Evolutionary conservation across 2,329 filamentous ascomycete genomes (phyloP).

Genomic region (Lizonia empirigonia): DNA sequence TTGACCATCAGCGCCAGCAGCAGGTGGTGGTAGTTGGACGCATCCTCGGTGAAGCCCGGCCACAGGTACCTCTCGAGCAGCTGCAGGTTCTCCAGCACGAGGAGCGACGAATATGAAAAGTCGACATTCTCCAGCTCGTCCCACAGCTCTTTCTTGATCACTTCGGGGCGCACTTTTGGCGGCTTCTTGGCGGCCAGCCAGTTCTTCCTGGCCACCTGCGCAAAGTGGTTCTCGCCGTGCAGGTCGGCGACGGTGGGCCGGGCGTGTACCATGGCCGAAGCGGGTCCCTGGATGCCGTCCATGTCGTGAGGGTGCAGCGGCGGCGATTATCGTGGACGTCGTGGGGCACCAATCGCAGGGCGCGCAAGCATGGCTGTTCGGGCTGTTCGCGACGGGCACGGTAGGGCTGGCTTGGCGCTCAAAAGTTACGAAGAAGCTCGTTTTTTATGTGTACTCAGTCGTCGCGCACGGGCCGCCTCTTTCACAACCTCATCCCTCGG

Average conservation of each 20-base stretch:
- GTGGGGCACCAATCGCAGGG: constrained; percentile 4
- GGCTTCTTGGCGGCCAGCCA: constrained; percentile 75
- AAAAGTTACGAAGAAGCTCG: too few relatives aligned
- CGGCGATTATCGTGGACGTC: constrained; percentile 2
- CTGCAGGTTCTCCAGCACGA: constrained; percentile 88
- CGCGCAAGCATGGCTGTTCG: constrained; percentile 16
- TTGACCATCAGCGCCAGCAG: constrained; percentile 85
- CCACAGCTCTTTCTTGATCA: constrained; percentile 88
- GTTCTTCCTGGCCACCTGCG: constrained; percentile 77
- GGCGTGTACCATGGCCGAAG: constrained; percentile 42
- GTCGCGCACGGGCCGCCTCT: too few relatives aligned
- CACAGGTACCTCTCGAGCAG: constrained; percentile 91
- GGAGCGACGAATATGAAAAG: constrained; percentile 77
- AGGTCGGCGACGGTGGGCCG: constrained; percentile 71
- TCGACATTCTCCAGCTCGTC: constrained; percentile 80
- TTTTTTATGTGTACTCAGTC: too few relatives aligned
- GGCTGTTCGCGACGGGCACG: constrained; percentile 21
- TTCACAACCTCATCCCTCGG: constrained; percentile 27
- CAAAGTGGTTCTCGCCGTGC: constrained; percentile 69
- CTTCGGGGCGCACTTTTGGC: constrained; percentile 74
- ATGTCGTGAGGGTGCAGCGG: not conserved
- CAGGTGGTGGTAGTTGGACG: constrained; percentile 90
- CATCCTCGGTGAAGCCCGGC: constrained; percentile 87
- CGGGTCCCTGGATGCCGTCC: constrained; percentile 8
- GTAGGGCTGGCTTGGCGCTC: constrained; percentile 7